Conservation (phyloP, 2,329 filamentous ascomycete genomes). For the Aspergillus transmontanensis region DNA sequence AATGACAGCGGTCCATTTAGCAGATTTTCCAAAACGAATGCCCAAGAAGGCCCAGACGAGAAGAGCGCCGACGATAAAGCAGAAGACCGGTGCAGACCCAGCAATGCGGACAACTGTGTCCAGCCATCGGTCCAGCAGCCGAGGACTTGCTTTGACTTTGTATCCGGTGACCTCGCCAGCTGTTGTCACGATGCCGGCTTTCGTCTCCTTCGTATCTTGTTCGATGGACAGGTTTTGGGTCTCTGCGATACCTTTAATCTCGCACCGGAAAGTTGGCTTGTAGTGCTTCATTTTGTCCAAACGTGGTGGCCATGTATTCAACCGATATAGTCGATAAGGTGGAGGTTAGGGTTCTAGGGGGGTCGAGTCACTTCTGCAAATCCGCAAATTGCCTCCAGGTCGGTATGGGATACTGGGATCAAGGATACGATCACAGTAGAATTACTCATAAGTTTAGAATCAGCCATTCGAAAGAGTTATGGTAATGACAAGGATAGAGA, state of each 20-base stretch:
- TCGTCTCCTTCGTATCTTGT: background rate
- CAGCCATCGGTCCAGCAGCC: slow-evolving; percentile 20
- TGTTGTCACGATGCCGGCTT: background rate
- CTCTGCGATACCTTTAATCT: background rate
- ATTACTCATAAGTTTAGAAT: background rate
- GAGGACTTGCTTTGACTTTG: slow-evolving; percentile 15
- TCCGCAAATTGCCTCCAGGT: background rate
- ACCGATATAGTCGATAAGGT: background rate
- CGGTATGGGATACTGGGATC: background rate
- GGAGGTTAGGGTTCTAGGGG: background rate
- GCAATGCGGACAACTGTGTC: slow-evolving; percentile 29
- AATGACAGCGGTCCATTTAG: slow-evolving; percentile 32
- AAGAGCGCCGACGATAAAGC: slow-evolving; percentile 35
- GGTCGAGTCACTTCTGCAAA: background rate
- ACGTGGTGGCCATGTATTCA: background rate
- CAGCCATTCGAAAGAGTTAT: background rate
- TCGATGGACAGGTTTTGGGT: background rate
- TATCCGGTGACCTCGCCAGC: background rate
- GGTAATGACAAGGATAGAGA: background rate
- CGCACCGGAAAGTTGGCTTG: background rate
- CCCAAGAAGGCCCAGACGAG: slow-evolving; percentile 32
- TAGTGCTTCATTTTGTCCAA: background rate
- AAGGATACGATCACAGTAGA: background rate
- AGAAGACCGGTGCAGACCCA: slow-evolving; percentile 30
- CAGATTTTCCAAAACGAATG: slow-evolving; percentile 25